Evolutionary conservation across 805 yeast genomes (phyloP).

Genomic region (Ogataea polymorpha): DNA sequence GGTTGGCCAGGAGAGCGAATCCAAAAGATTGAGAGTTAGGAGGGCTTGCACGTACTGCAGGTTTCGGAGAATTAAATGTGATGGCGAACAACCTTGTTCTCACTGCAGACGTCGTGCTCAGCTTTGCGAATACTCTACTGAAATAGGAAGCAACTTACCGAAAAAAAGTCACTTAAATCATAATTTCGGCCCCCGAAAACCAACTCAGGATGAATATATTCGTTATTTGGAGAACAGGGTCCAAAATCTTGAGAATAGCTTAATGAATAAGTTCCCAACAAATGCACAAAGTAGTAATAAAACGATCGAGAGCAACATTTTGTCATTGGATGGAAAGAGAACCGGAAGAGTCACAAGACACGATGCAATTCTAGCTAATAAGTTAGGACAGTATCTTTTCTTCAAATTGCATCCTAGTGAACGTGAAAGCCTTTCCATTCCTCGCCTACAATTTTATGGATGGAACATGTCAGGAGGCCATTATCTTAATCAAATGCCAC

Average conservation of each 20-base stretch:
- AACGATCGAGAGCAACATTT: background rate
- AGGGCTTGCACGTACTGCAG: conserved; percentile 58
- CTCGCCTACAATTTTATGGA: conserved; percentile 6
- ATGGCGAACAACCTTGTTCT: conserved; percentile 49
- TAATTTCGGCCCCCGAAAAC: background rate
- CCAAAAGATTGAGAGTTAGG: conserved; percentile 36
- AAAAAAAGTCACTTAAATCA: background rate
- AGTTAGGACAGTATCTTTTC: background rate
- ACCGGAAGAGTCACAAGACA: background rate
- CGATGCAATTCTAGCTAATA: background rate
- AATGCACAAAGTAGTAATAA: no score
- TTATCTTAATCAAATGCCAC: background rate
- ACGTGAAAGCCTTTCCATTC: background rate
- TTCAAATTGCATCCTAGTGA: background rate
- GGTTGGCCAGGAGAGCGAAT: background rate
- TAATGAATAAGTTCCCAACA: no score
- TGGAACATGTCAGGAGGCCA: conserved; percentile 10
- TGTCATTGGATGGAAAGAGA: background rate
- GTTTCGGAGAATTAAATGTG: conserved; percentile 54
- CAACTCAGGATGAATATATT: background rate
- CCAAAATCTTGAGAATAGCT: background rate
- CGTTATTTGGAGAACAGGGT: background rate
- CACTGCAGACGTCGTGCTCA: conserved; percentile 40
- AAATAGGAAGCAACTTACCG: background rate
- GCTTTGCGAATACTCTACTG: conserved; percentile 1